Evolutionary conservation across 495 filamentous ascomycete species (phyloP).

Genomic region (Neurospora sp.): DNA sequence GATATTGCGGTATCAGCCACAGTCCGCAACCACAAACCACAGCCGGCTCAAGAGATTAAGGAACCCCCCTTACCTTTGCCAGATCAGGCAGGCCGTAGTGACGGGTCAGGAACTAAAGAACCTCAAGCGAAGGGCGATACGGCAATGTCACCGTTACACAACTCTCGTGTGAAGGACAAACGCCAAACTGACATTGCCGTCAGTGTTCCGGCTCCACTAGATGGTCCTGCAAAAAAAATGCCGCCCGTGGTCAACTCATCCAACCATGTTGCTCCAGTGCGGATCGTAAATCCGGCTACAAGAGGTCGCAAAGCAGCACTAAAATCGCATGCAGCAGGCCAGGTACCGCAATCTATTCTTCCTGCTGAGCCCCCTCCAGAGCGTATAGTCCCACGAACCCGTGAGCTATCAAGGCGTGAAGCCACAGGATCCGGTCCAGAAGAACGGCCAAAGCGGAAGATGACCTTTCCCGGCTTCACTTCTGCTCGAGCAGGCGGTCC

Average conservation of each 20-base stretch:
- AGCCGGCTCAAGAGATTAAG: not conserved
- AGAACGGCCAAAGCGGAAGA: constrained; percentile 17
- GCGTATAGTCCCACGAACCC: not conserved
- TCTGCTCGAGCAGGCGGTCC: constrained; percentile 34
- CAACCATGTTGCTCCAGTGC: not conserved
- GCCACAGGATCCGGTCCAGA: constrained; percentile 1
- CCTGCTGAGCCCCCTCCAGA: constrained; percentile 14
- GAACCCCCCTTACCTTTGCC: not conserved
- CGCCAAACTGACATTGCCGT: not conserved
- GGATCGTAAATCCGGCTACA: constrained; percentile 35
- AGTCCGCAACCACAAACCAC: not conserved
- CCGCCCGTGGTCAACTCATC: not conserved
- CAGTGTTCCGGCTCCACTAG: not conserved
- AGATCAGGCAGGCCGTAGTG: not conserved
- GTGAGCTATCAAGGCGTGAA: constrained; percentile 3
- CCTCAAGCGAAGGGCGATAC: not conserved
- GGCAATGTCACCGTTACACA: not conserved
- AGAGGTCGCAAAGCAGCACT: constrained; percentile 40
- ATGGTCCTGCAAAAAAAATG: not conserved
- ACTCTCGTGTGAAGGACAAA: not conserved
- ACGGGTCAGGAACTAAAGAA: not conserved
- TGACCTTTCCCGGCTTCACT: constrained; percentile 28
- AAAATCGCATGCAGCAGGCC: constrained; percentile 37
- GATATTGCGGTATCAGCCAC: not conserved
- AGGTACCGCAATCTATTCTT: constrained; percentile 30